These are phyloP conservation scores for Talaromyces sp. DNA, from an alignment of 2,329 filamentous ascomycete species.

Conservation along the genomic window DNA sequence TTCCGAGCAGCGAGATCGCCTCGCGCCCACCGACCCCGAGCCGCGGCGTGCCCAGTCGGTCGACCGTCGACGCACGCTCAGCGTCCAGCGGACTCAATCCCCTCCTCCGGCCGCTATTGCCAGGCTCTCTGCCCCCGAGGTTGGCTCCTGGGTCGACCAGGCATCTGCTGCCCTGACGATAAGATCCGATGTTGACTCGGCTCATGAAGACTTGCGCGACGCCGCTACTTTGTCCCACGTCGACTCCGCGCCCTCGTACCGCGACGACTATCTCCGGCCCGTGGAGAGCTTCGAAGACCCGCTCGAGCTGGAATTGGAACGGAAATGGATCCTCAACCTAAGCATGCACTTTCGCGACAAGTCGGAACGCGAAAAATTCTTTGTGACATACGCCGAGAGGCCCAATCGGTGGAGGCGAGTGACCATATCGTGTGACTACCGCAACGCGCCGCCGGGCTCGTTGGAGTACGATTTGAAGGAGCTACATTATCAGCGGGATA, in stretches of 20 bases:
- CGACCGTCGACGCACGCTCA: constrained; percentile 42
- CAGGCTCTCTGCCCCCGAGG: constrained; percentile 39
- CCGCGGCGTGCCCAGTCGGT: constrained; percentile 64
- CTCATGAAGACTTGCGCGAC: constrained; percentile 23
- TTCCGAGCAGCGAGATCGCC: constrained; percentile 71
- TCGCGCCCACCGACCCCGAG: constrained; percentile 62
- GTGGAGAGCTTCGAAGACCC: constrained; percentile 18
- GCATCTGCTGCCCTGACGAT: constrained; percentile 27
- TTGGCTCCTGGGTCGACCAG: constrained; percentile 31
- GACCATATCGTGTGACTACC: constrained; percentile 91
- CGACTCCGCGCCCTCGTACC: constrained; percentile 16
- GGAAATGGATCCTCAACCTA: constrained; percentile 90
- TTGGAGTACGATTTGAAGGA: constrained; percentile 77
- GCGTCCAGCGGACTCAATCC: constrained; percentile 41
- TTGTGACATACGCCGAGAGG: constrained; percentile 84
- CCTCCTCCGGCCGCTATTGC: constrained; percentile 30
- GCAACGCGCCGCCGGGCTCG: constrained; percentile 71
- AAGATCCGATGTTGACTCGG: constrained; percentile 21
- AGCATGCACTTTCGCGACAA: constrained; percentile 98
- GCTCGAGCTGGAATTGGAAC: constrained; percentile 77
- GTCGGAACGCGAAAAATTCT: constrained; percentile 93
- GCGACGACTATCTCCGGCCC: constrained; percentile 3
- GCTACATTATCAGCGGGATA: constrained; percentile 81
- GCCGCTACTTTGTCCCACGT: constrained; percentile 13
- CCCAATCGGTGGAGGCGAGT: constrained; percentile 78